Evolutionary conservation across 768 basidiomycete genomes (phyloP), one percentile per base, ranked within the genome.

Genomic region (Suillus spraguei): DNA sequence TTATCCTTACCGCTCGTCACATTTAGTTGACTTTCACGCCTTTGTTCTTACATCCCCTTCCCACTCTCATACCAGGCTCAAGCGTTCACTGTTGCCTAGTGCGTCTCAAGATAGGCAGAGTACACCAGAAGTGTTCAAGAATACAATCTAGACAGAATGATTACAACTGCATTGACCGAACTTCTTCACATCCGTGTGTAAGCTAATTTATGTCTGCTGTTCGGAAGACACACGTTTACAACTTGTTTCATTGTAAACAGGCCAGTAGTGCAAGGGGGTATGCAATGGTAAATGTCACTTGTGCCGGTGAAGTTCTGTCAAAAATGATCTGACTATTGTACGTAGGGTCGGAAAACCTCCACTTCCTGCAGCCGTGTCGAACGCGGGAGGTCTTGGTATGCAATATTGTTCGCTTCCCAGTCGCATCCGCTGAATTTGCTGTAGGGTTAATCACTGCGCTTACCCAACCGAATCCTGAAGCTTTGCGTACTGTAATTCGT

Each of bases 181-280:
- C 69, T 91, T 50, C 80, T 91, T 41, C 81, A 79, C 38, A 91
- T 92, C 65, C 81, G 83, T 52, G 81, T 91, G 90, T 90, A 68
- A 42, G 87, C 81, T 36, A 53, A 39, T 28, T 52, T 47, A 53
- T 10, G 20, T 24, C 22, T 49, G 38, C 5, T 46, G 4, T 32
- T 4, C n/a, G 2, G 22, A 52, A 8, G 28, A 28, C 39, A 46
- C 24, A 54, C 22, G 44, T 22, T 64, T 22, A 24, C 41, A 32
- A 60, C 46, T n/a, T 65, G 13, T 62, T 62, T 9, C 56, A 35
- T 16, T n/a, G 16, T 13, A 16, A 35, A 60, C 58, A 92, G 90
- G 38, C 94, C 93, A 17, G 79, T 94, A 53, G 84, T 95, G 2
- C 94, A 95, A 72, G 93, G 92, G 28, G 93, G 92, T 54, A 94